A percentile compares a stretch with the other conserved stretches of the same genome.
These are phyloP conservation scores for Oxyria digyna DNA, from an alignment of 148 eudicot species.

Conservation along the genomic window DNA sequence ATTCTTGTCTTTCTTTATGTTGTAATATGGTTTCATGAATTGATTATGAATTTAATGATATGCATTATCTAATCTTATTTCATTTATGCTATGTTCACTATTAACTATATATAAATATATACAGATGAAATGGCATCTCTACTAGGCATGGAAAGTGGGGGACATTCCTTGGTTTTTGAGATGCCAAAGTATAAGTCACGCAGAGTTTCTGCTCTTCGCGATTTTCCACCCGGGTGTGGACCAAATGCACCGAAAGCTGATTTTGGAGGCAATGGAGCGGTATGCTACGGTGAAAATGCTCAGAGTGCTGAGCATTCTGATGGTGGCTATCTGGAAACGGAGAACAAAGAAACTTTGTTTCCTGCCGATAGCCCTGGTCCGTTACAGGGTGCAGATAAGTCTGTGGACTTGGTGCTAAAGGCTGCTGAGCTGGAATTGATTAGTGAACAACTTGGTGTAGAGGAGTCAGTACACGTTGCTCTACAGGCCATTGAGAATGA, in stretches of 20 bases:
- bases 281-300: background rate
- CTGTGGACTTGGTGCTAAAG: background rate
- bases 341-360: background rate
- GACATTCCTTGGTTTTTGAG: slow-evolving; percentile 9
- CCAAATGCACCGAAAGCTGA: slow-evolving; percentile 17
- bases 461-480: background rate
- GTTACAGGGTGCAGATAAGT: background rate
- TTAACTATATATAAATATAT: background rate
- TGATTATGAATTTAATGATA: background rate
- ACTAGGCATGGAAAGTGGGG: slow-evolving; percentile 25
- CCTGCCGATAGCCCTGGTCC: background rate
- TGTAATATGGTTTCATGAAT: background rate
- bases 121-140: slow-evolving; percentile 22
- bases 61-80: background rate
- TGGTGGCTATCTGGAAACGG: background rate
- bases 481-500: background rate
- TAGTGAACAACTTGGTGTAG: background rate
- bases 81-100: background rate
- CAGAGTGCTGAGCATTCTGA: background rate
- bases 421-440: too few relatives aligned
- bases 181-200: slow-evolving; percentile 41
- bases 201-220: slow-evolving; percentile 51
- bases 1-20: background rate
- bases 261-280: background rate
- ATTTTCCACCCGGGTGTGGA: slow-evolving; percentile 70